Evolutionary conservation across 148 eudicot genomes (phyloP).

Genomic region (Tetragonia tetragonoides): DNA sequence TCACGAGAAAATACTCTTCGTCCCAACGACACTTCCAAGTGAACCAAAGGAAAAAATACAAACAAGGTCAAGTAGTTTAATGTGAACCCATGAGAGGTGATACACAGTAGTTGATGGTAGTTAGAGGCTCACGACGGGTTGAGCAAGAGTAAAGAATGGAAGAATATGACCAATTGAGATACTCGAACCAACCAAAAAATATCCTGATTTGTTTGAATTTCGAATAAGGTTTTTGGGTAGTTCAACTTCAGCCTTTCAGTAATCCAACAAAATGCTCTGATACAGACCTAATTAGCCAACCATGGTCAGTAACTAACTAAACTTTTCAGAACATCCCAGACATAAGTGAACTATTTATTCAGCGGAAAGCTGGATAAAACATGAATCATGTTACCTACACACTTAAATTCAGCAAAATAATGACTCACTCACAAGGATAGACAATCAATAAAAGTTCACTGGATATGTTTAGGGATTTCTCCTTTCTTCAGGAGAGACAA

Average conservation of each 20-base stretch:
- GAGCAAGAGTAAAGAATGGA: background rate
- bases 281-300: background rate
- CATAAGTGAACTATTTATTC: background rate
- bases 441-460: constrained; percentile 21
- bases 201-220: background rate
- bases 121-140: background rate
- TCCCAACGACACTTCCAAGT: background rate
- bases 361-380: background rate
- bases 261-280: background rate
- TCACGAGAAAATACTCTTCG: background rate
- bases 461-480: constrained; percentile 63
- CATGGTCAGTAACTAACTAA: background rate
- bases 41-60: background rate
- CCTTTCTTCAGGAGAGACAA: constrained; percentile 65
- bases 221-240: background rate
- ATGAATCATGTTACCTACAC: background rate
- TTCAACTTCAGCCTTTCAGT: background rate
- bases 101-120: background rate
- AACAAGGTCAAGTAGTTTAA: background rate
- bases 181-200: too few species aligned
- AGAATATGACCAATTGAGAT: background rate
- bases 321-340: background rate
- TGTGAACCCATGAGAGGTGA: background rate
- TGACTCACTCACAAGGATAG: background rate
- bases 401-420: background rate